Percentiles rank a stretch among this genome's conserved stretches.
Conservation (phyloP, 352 stramenopile genomes). For the Pythium brassicae region DNA sequence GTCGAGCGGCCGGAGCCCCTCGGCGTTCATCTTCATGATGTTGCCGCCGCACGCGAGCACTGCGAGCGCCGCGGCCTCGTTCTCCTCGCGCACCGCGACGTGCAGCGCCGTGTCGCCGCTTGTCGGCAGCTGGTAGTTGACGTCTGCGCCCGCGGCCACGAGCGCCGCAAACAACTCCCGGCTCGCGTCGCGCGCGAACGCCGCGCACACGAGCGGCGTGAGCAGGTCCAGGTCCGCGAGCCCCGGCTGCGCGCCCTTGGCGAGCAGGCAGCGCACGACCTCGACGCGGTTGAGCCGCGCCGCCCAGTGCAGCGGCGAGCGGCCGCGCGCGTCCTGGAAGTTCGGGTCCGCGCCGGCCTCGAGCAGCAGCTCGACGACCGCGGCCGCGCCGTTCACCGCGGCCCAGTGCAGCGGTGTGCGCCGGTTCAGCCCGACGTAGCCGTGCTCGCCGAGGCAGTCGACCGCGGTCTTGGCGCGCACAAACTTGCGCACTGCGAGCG, state of each 20-base stretch:
- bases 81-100: conserved; percentile 59
- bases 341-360: conserved; percentile 64
- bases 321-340: conserved; percentile 67
- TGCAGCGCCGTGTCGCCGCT: conserved; percentile 75
- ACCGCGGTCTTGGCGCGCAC: conserved; percentile 52
- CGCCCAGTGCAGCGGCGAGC: conserved; percentile 75
- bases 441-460: conserved; percentile 74
- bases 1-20: conserved; percentile 65
- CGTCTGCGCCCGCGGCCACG: conserved; percentile 54
- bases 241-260: conserved; percentile 32
- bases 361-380: conserved; percentile 62
- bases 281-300: conserved; percentile 56
- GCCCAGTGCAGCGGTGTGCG: conserved; percentile 81
- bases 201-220: conserved; percentile 70
- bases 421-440: conserved; percentile 74
- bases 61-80: conserved; percentile 58
- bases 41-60: conserved; percentile 67
- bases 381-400: conserved; percentile 50
- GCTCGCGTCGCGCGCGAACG: conserved; percentile 31
- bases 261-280: conserved; percentile 44
- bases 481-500: conserved; percentile 50
- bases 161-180: conserved; percentile 53
- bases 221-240: conserved; percentile 55
- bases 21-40: conserved; percentile 71
- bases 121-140: conserved; percentile 61